These are phyloP conservation scores for Capsella bursapastoris DNA, from an alignment of 345 rosid species.

Conservation along the genomic window DNA sequence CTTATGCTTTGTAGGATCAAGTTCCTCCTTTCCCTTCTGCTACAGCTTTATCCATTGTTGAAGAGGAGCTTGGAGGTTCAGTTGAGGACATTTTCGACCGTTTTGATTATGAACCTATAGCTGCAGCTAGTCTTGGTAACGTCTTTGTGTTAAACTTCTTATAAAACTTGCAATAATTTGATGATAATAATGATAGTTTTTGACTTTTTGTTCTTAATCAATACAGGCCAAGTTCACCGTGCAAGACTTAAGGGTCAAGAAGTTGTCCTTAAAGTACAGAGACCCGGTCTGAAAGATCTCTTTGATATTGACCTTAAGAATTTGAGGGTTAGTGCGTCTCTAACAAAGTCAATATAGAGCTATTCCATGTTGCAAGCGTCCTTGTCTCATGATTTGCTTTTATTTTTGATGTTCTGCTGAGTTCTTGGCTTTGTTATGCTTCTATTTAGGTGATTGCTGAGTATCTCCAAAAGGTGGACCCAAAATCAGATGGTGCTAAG, in stretches of 20 bases:
- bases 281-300: constrained; percentile 96
- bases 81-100: constrained; percentile 67
- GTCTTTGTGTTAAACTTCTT: constrained; percentile 27
- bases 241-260: constrained; percentile 91
- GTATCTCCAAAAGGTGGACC: constrained; percentile 96
- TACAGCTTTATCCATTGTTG: constrained; percentile 78
- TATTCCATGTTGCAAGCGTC: neutral
- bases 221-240: constrained; percentile 95
- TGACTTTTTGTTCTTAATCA: neutral
- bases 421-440: constrained; percentile 4
- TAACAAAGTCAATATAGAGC: neutral
- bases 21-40: constrained; percentile 99
- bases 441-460: constrained; percentile 82
- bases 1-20: constrained; percentile 72
- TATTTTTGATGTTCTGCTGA: neutral
- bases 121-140: constrained; percentile 99
- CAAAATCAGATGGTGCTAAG: constrained; percentile 99
- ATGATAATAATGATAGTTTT: neutral
- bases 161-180: constrained; percentile 13
- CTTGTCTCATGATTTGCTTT: constrained; percentile 4
- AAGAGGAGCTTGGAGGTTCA: constrained; percentile 92
- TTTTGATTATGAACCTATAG: constrained; percentile 93
- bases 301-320: constrained; percentile 97
- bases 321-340: constrained; percentile 70
- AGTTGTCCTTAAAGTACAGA: constrained; percentile 91